Conservation (phyloP, 2,329 filamentous ascomycete genomes). For the Chrysosporium queenslandicum region DNA sequence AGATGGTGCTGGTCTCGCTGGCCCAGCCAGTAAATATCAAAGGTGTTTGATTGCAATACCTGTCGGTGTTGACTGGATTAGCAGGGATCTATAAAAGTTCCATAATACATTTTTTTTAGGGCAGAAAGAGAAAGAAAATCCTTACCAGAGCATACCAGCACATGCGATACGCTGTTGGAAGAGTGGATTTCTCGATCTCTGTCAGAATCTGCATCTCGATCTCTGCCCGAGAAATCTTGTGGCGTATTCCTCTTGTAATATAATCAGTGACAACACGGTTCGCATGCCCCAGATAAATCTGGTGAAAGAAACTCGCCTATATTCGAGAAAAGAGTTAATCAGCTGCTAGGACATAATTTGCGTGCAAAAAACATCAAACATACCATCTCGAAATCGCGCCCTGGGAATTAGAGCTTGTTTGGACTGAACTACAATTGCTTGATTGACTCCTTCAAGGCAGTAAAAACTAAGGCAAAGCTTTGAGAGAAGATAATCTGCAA, state of each 20-base stretch:
- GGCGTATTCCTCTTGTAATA: constrained; percentile 11
- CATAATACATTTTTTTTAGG: background rate
- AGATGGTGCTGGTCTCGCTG: constrained; percentile 16
- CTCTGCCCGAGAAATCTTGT: constrained; percentile 19
- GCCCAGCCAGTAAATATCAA: constrained; percentile 22
- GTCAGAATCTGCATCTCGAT: constrained; percentile 21
- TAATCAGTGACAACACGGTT: constrained; percentile 16
- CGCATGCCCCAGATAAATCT: constrained; percentile 21
- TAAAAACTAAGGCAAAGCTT: too few relatives aligned
- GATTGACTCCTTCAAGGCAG: too few relatives aligned
- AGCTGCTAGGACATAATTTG: background rate
- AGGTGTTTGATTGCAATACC: constrained; percentile 21
- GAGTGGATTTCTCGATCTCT: constrained; percentile 17
- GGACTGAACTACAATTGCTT: too few relatives aligned
- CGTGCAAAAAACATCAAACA: too few relatives aligned
- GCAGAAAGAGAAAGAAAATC: background rate
- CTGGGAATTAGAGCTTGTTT: too few relatives aligned
- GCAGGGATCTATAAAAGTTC: background rate
- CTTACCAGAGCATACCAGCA: constrained; percentile 21
- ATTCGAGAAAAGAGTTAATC: background rate
- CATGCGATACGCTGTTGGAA: constrained; percentile 20
- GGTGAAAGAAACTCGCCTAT: constrained; percentile 13
- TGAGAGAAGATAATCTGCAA: too few relatives aligned
- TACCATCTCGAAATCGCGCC: too few relatives aligned
- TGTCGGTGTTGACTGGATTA: constrained; percentile 11